Evolutionary conservation across 2,329 filamentous ascomycete species (phyloP).

Genomic region (Claviceps sp.): DNA sequence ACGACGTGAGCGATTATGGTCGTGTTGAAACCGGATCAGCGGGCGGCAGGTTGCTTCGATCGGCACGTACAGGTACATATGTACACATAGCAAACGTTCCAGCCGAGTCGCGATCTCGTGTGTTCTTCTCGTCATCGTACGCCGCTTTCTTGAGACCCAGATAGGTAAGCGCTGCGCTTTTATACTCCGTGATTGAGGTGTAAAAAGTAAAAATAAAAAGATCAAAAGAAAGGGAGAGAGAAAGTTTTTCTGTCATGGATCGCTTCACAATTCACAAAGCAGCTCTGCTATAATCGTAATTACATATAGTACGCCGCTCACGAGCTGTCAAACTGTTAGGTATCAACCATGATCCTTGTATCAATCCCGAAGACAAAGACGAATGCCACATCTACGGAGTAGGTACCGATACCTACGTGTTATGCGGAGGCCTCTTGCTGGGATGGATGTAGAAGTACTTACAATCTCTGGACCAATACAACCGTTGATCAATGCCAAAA

Average conservation of each 20-base stretch:
- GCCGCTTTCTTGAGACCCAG: too few relatives aligned
- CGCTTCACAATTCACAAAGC: too few relatives aligned
- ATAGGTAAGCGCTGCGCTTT: too few relatives aligned
- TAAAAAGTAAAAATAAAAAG: too few relatives aligned
- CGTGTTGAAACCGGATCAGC: not conserved
- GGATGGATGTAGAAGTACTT: not conserved
- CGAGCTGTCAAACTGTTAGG: not conserved
- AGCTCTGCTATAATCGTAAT: not conserved
- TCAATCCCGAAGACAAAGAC: not conserved
- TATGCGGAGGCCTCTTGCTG: not conserved
- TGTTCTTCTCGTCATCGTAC: too few relatives aligned
- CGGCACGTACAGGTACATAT: not conserved
- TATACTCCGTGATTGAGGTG: too few relatives aligned
- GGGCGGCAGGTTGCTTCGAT: not conserved
- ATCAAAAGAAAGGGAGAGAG: too few relatives aligned
- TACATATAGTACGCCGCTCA: not conserved
- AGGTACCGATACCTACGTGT: too few relatives aligned
- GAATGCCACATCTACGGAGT: not conserved
- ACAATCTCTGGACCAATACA: not conserved
- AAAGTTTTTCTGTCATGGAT: not conserved
- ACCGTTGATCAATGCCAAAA: constrained; percentile 1
- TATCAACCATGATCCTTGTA: not conserved
- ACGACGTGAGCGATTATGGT: not conserved
- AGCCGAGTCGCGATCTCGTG: not conserved
- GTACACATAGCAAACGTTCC: not conserved